Conservation (phyloP, 2,329 filamentous ascomycete species). For the Aspergillus pseudoterreus region DNA sequence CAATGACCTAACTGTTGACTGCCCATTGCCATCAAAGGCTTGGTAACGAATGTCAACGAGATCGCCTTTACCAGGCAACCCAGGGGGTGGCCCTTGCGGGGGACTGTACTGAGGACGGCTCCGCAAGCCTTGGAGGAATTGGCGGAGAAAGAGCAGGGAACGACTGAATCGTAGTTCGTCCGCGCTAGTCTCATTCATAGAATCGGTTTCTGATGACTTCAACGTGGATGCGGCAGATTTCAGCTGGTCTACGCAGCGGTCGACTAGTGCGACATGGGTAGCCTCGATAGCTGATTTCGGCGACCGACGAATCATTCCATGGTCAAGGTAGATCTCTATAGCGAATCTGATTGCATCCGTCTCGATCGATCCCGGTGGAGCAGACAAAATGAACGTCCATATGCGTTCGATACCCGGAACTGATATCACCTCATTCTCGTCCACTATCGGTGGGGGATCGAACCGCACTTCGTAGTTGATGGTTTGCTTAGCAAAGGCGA, state of each 20-base stretch:
- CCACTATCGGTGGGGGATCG: conserved; percentile 46
- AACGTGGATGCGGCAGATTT: conserved; percentile 59
- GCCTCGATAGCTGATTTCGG: conserved; percentile 48
- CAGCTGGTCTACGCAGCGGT: conserved; percentile 69
- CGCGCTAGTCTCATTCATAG: conserved; percentile 48
- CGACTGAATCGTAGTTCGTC: conserved; percentile 65
- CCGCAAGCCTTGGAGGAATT: conserved; percentile 58
- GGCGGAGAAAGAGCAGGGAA: conserved; percentile 64
- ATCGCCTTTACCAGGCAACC: conserved; percentile 59
- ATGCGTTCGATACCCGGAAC: conserved; percentile 62
- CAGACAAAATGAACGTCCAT: conserved; percentile 77
- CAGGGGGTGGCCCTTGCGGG: conserved; percentile 57
- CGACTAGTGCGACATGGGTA: conserved; percentile 67
- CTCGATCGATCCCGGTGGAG: conserved; percentile 63
- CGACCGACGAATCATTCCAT: conserved; percentile 39
- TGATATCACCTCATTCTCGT: conserved; percentile 39
- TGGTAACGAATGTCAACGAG: conserved; percentile 69
- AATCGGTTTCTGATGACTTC: conserved; percentile 44
- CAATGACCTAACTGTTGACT: conserved; percentile 60
- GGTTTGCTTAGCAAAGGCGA: conserved; percentile 42
- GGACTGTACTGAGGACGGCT: conserved; percentile 57
- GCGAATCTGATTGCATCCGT: conserved; percentile 65
- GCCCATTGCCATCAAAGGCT: conserved; percentile 60
- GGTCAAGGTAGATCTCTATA: conserved; percentile 68
- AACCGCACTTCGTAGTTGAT: conserved; percentile 54